Evolutionary conservation across 2,329 filamentous ascomycete species (phyloP), one percentile per base, ranked within the genome.

Genomic region (Fragosphaeria purpurea): DNA sequence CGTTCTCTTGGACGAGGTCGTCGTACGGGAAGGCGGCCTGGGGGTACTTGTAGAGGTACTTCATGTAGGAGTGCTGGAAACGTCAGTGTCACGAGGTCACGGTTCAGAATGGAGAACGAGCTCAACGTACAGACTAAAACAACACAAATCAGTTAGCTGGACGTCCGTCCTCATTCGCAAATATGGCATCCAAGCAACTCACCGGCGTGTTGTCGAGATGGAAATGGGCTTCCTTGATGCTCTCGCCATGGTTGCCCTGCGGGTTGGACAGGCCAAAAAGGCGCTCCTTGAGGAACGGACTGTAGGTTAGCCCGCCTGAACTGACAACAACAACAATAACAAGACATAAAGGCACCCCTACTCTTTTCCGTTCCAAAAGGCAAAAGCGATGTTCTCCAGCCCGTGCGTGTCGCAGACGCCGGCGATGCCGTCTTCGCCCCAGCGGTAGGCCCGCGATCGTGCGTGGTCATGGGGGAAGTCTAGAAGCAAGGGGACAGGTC

Each of bases 301-400:
- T 95, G 22, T 22, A 59, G 32, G 8, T 22, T 44, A 48, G 63
- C 79, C 64, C 80, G 72, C 53, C 35, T 7, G 35, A 37, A 7
- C 7, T 11, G 4, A 30, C 12, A 5, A 4, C 8, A 5, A 38
- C 37, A 39, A 43, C 52, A 13, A 44, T 40, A 46, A 8, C 22
- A 22, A 22, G 22, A 22, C 22, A 22, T 22, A 3, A 22, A 31
- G n/a, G 37, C 30, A 41, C n/a, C 61, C 68, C 33, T 52, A 95
- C 89, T 97, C 91, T 72, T 96, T 82, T 67, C 89, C 90, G 65
- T 97, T 97, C 91, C 91, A 97, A 67, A 97, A 97, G 48, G 88
- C 82, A 73, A 97, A 96, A 4, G 86, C 88, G 66, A 97, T 85
- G 67, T 97, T 95, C 68, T 95, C 86, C 50, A 85, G 71, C 54